phyloP scores from a whole-genome alignment of 129 eudicot species.

The Flaveria robusta region DNA sequence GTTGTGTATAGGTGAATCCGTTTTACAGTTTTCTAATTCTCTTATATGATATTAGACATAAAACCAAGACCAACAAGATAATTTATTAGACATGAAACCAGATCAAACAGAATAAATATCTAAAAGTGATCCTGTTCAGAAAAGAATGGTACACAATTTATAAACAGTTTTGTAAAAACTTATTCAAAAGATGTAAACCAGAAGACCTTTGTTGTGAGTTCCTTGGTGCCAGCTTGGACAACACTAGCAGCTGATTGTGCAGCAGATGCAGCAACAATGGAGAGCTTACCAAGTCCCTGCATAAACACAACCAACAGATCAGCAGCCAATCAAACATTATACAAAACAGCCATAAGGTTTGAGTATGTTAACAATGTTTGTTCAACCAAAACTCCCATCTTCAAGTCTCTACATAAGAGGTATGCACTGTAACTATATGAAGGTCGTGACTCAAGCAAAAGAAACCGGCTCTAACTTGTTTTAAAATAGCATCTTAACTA shows the following conservation, averaged over 20 bases:
- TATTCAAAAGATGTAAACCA: neutral
- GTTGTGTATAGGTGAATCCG: slow-evolving; percentile 8
- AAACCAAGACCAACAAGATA: too few species aligned
- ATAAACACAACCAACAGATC: slow-evolving; percentile 9
- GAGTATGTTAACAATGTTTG: neutral
- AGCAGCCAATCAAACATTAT: slow-evolving; percentile 14
- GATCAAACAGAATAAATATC: neutral
- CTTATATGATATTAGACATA: neutral
- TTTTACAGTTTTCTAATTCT: slow-evolving; percentile 1
- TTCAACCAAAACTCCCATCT: neutral
- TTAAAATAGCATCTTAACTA: neutral
- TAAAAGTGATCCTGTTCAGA: neutral
- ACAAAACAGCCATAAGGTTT: neutral
- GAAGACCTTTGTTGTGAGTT: slow-evolving; percentile 73
- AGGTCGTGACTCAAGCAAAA: neutral
- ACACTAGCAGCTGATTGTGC: slow-evolving; percentile 94
- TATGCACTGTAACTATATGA: neutral
- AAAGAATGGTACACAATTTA: slow-evolving; percentile 3
- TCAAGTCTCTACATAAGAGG: neutral
- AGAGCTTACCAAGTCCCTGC: slow-evolving; percentile 86
- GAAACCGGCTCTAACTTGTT: neutral
- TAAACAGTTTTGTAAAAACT: neutral
- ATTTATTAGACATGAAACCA: neutral
- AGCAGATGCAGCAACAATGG: slow-evolving; percentile 81
- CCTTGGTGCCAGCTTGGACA: slow-evolving; percentile 95